These are phyloP conservation scores for Camillea tinctor DNA, from an alignment of 2,329 filamentous ascomycete genomes.

Conservation along the genomic window DNA sequence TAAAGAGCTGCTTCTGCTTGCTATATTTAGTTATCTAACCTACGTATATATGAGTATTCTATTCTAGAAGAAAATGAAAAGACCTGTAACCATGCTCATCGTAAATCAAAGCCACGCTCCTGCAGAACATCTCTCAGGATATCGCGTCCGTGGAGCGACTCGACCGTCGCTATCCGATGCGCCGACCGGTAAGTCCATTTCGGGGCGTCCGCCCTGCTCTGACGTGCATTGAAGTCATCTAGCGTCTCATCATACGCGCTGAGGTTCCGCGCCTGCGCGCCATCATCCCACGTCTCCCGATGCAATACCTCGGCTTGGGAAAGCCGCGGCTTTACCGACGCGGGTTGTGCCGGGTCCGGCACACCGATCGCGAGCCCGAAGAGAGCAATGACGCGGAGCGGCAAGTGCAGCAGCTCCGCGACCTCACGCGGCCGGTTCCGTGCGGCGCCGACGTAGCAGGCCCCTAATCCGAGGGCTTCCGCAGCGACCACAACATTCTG, in stretches of 20 bases:
- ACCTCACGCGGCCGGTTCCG: constrained; percentile 31
- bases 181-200: constrained; percentile 29
- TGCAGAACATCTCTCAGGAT: constrained; percentile 23
- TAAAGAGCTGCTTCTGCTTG: no score
- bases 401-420: constrained; percentile 27
- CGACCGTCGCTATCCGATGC: constrained; percentile 27
- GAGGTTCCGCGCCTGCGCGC: constrained; percentile 18
- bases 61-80: background rate
- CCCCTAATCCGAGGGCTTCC: constrained; percentile 32
- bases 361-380: constrained; percentile 31
- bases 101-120: constrained; percentile 26
- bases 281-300: constrained; percentile 25
- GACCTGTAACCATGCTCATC: constrained; percentile 2
- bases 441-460: constrained; percentile 33
- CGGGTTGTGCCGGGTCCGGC: constrained; percentile 22
- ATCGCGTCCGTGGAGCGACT: constrained; percentile 29
- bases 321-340: constrained; percentile 30
- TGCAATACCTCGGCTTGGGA: constrained; percentile 28
- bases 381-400: constrained; percentile 30
- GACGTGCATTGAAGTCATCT: constrained; percentile 25
- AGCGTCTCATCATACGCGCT: constrained; percentile 26
- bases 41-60: background rate
- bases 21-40: no score
- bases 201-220: constrained; percentile 24
- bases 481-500: constrained; percentile 32